Evolutionary conservation across 108 stramenopile genomes (phyloP).

Genomic region (Cyclotella sp.): DNA sequence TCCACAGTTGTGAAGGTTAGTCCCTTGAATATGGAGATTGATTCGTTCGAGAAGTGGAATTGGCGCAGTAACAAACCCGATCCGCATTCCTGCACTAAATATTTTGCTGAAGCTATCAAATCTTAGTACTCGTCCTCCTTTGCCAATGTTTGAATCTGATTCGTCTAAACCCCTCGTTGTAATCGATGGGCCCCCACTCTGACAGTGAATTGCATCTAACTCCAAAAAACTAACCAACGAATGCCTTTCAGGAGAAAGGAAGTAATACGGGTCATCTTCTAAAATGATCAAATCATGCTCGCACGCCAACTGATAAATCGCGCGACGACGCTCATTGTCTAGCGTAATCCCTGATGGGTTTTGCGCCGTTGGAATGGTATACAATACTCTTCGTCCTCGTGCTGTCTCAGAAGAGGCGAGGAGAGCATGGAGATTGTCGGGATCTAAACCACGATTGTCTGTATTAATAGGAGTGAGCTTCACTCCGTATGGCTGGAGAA

Average conservation of each 20-base stretch:
- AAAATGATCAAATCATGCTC: conserved; percentile 60
- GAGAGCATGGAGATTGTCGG: conserved; percentile 13
- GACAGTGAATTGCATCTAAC: conserved; percentile 8
- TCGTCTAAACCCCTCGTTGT: not conserved
- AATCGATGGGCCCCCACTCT: not conserved
- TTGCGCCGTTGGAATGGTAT: conserved; percentile 53
- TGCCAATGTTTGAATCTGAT: not conserved
- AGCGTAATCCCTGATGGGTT: conserved; percentile 56
- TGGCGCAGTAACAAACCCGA: conserved; percentile 66
- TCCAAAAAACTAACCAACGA: conserved; percentile 19
- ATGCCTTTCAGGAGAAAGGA: conserved; percentile 38
- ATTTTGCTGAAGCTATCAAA: conserved; percentile 68
- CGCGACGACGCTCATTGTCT: conserved; percentile 36
- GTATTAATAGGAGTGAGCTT: conserved; percentile 24
- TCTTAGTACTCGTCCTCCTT: conserved; percentile 66
- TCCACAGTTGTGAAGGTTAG: conserved; percentile 52
- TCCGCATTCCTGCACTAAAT: conserved; percentile 62
- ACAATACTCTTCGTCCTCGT: conserved; percentile 42
- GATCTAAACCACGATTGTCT: conserved; percentile 31
- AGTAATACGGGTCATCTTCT: conserved; percentile 76
- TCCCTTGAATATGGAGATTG: conserved; percentile 50
- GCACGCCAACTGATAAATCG: conserved; percentile 50
- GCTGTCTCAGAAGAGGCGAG: not conserved
- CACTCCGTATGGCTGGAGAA: conserved; percentile 39
- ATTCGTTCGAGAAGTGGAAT: conserved; percentile 45